phyloP scores from a whole-genome alignment of 1,139 yeast genomes.

The Debaryomyces sp. region DNA sequence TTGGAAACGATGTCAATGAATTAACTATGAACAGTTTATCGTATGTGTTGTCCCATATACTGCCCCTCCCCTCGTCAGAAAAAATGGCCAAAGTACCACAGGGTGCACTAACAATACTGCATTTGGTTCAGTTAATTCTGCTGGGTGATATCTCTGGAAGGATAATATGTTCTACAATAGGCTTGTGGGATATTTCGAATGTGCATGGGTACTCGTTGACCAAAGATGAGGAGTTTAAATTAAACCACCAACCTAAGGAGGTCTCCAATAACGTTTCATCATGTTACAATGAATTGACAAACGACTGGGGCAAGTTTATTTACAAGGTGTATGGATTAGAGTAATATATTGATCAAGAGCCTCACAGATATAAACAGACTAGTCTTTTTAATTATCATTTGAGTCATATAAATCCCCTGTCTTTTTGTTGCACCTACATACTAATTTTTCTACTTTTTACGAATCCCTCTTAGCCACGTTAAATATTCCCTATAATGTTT shows the following conservation, averaged over 20 bases:
- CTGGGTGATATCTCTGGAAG: slow-evolving; percentile 29
- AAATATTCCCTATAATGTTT: too few relatives aligned
- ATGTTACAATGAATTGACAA: slow-evolving; percentile 10
- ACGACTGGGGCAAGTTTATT: slow-evolving; percentile 18
- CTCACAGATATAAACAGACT: too few relatives aligned
- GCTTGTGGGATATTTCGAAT: slow-evolving; percentile 37
- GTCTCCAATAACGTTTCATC: slow-evolving; percentile 1
- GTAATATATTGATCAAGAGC: slow-evolving; percentile 6
- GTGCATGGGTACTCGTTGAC: slow-evolving; percentile 19
- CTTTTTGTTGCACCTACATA: too few relatives aligned
- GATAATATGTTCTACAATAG: slow-evolving; percentile 33
- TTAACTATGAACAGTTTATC: slow-evolving; percentile 17
- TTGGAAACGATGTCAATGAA: slow-evolving; percentile 9
- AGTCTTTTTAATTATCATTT: too few relatives aligned
- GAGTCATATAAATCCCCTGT: too few relatives aligned
- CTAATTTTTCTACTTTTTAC: too few relatives aligned
- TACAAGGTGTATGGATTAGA: slow-evolving; percentile 26
- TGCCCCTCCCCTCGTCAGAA: slow-evolving; percentile 7
- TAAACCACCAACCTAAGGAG: neutral
- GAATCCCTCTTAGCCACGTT: too few relatives aligned
- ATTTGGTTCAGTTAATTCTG: slow-evolving; percentile 18
- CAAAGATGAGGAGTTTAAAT: slow-evolving; percentile 9
- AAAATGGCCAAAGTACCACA: neutral
- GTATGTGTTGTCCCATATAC: slow-evolving; percentile 17
- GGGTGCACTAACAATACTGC: slow-evolving; percentile 14